phyloP scores from a whole-genome alignment of 345 rosid genomes.

The Camelina neglecta region DNA sequence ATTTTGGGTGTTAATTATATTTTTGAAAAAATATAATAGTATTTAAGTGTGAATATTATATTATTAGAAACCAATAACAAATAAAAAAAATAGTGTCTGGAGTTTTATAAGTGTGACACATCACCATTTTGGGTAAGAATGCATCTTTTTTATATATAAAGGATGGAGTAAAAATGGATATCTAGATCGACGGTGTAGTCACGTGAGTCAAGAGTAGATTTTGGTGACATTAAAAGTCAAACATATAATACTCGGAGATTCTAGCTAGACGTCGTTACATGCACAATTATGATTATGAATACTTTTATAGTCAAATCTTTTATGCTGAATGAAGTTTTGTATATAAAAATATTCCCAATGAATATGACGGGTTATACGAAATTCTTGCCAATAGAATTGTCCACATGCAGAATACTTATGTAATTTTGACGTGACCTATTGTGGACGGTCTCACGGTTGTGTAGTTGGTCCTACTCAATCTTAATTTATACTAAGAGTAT shows the following conservation, averaged over 20 bases:
- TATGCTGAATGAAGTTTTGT: slow-evolving; percentile 3
- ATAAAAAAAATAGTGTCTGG: too few relatives aligned
- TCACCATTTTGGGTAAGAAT: too few relatives aligned
- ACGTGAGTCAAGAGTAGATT: neutral
- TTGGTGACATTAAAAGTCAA: neutral
- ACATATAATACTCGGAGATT: slow-evolving; percentile 8
- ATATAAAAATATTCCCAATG: neutral
- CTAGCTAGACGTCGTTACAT: slow-evolving; percentile 9
- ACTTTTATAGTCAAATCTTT: slow-evolving; percentile 26
- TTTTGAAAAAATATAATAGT: too few relatives aligned
- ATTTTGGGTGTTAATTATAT: too few relatives aligned
- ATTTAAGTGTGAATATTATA: too few relatives aligned
- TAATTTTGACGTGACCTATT: slow-evolving; percentile 23
- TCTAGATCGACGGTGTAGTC: neutral
- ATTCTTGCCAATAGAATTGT: slow-evolving; percentile 36
- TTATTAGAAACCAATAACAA: too few relatives aligned
- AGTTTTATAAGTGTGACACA: too few relatives aligned
- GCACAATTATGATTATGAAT: neutral
- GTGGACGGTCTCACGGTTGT: slow-evolving; percentile 30
- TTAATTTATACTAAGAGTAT: slow-evolving; percentile 13
- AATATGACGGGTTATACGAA: slow-evolving; percentile 26
- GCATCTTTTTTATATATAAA: too few relatives aligned
- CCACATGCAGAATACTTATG: slow-evolving; percentile 37
- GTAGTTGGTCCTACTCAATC: slow-evolving; percentile 33
- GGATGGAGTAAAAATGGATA: neutral